Percentiles rank a stretch among this genome's conserved stretches.
Evolutionary conservation across 2,329 filamentous ascomycete genomes (phyloP).

Genomic region (Diaporthe vexans): DNA sequence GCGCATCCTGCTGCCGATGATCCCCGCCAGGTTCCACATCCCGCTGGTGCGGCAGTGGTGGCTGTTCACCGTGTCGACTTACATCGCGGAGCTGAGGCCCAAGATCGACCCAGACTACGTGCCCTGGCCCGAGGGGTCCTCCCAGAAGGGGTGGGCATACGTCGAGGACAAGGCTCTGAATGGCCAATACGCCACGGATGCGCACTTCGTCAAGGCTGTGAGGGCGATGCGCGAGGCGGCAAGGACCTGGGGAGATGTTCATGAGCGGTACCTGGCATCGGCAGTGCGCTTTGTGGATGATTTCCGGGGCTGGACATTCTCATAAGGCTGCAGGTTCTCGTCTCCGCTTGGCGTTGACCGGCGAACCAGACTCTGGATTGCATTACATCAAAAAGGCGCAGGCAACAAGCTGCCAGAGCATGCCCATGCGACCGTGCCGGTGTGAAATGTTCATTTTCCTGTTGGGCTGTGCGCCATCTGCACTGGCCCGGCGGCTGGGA

Average conservation of each 20-base stretch:
- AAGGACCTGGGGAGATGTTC: conserved; percentile 79
- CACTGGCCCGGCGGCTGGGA: not conserved
- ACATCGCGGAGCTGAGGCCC: conserved; percentile 82
- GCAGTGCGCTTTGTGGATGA: conserved; percentile 81
- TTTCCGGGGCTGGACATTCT: conserved; percentile 76
- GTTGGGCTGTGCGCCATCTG: not conserved
- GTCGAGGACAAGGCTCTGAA: conserved; percentile 79
- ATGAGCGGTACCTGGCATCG: conserved; percentile 75
- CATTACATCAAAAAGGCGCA: not conserved
- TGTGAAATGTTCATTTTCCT: not conserved
- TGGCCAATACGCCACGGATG: conserved; percentile 77
- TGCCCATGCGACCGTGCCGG: not conserved
- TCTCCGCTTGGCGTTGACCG: conserved; percentile 13
- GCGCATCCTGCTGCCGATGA: conserved; percentile 83
- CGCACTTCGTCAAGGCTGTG: conserved; percentile 87
- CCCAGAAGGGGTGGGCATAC: conserved; percentile 81
- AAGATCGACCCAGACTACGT: conserved; percentile 77
- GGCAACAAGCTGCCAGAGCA: conserved; percentile 1
- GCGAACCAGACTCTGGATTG: not conserved
- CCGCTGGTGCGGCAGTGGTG: conserved; percentile 88
- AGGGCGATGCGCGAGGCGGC: conserved; percentile 82
- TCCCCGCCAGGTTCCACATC: conserved; percentile 81
- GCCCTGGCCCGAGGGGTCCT: conserved; percentile 65
- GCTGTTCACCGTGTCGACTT: conserved; percentile 84
- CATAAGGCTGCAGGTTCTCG: conserved; percentile 17